Conservation (phyloP, 164 flowering plant genomes). For the Houttuynia cordata region DNA sequence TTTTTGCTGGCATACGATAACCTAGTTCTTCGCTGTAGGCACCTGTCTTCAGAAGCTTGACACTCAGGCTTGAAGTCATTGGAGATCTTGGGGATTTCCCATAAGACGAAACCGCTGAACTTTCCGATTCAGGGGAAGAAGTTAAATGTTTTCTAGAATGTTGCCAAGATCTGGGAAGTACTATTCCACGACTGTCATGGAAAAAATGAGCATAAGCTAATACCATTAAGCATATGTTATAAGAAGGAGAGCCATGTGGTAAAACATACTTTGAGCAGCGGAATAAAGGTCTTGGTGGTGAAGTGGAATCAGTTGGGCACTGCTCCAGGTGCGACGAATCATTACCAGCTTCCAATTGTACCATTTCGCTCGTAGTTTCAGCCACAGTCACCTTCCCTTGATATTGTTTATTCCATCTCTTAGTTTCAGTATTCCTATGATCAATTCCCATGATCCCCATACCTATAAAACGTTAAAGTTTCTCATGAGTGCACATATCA, state of each 20-base stretch:
- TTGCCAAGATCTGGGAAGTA: conserved; percentile 19
- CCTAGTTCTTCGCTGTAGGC: conserved; percentile 14
- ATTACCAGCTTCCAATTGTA: conserved; percentile 5
- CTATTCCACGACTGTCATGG: conserved; percentile 18
- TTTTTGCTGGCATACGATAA: conserved; percentile 4
- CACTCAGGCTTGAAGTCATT: conserved; percentile 12
- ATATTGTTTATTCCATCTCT: conserved; percentile 12
- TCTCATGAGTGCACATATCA: too few relatives aligned
- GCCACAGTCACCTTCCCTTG: conserved; percentile 12
- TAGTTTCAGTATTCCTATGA: conserved; percentile 15
- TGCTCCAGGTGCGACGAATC: conserved; percentile 16
- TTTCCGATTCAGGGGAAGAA: conserved; percentile 37
- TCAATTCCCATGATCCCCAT: conserved; percentile 7
- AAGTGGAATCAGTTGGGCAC: conserved; percentile 20
- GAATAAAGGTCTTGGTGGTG: conserved; percentile 37
- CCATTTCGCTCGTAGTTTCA: conserved; percentile 7
- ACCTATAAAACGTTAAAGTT: neutral
- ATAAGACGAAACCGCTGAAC: conserved; percentile 16
- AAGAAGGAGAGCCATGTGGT: neutral
- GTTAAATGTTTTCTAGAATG: conserved; percentile 18
- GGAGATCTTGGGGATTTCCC: conserved; percentile 17
- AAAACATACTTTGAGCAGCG: conserved; percentile 8
- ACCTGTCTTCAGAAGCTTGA: conserved; percentile 11
- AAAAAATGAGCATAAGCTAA: conserved; percentile 2
- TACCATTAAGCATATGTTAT: neutral